Base-by-base conservation (phyloP, 305 asterid genomes). In the Fraxinus greggii region DNA sequence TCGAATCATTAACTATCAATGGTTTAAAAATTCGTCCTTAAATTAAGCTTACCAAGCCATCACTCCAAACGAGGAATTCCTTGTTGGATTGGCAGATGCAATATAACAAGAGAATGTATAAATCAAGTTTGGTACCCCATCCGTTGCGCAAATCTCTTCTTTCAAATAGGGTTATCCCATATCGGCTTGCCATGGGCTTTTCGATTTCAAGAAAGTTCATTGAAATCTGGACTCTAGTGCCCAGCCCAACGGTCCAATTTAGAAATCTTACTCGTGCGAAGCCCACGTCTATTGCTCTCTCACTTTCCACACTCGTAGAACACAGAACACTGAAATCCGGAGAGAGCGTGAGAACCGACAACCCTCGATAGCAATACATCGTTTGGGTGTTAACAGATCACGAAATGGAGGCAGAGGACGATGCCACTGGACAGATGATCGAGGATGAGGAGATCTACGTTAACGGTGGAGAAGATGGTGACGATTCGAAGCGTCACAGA, bases 341-440 rank as follows among this genome's bases (percentile, higher is more conserved):
- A 24, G 79, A 56, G 72, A 80, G 75, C 67, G 79, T 81, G 56
- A 8, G 31, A 80, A 70, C 48, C 75, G 76, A 54, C 81, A 85
- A 75, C 90, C 90, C 89, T 80, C 85, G 81, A 23, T 51, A 59
- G 5, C 19, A 78, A 83, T 82, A 73, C 87, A 51, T 42, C 84
- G 78, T 83, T 36, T 59, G 74, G 28, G 48, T 54, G 36, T 15
- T 42, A 4, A 67, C 76, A 4, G 74, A 12, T 70, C 67, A 9
- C 24, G 0, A 81, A 8, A 96, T 96, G 99, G 97, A 96, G 72
- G 84, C 95, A 8, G 99, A 90, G 51, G 95, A 88, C n/a, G 93
- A 91, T 21, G 86, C 76, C 9, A 40, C 87, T 10, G 94, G 90
- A 56, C 79, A 88, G 9, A 84, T 89, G 73, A 86, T 90, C 83